Evolutionary conservation across 345 rosid species (phyloP), one percentile per base, ranked within the genome.

Genomic region (Angophora floribunda): DNA sequence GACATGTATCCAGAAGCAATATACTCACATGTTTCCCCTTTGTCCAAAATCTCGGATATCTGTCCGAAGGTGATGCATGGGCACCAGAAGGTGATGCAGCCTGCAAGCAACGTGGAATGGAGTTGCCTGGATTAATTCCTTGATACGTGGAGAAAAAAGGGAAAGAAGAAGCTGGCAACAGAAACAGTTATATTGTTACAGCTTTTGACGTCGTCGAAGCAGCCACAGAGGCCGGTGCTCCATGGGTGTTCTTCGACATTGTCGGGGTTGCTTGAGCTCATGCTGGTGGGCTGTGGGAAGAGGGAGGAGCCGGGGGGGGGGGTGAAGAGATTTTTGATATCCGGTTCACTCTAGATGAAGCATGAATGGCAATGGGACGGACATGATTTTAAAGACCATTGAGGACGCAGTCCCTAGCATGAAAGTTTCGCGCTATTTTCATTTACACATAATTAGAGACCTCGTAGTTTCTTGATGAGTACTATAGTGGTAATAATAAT

Each of bases 41-140:
- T 89, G 67, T 91, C 93, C 2, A 90, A 89, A 6, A 91, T 88
- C 86, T 92, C 93, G 4, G 93, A 91, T 80, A 91, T 88, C 61
- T 45, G 87, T 22, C 93, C 94, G 22, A 92, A 92, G 26, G 93
- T 90, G 30, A 88, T 87, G 57, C 93, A 90, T 7, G 93, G 94
- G 53, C 94, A 93, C 90, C 91, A 93, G 16, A 67, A 91, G 8
- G 94, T 93, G 2, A 91, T 9, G 47, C 91, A 93, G 41, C 94
- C 94, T 89, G 90, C 36, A 11, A 87, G 30, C 21, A 63, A 63
- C 75, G 22, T 55, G 61, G 61, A 63, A 26, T 63, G 75, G 75
- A 63, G 36, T 63, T 63, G 75, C 75, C 30, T 63, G 75, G 36
- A 7, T 28, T 63, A n/a, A n/a, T 63, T 63, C 36, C 36, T 63